phyloP scores from a whole-genome alignment of 345 rosid species.

The Eucalyptus sideroxylon region DNA sequence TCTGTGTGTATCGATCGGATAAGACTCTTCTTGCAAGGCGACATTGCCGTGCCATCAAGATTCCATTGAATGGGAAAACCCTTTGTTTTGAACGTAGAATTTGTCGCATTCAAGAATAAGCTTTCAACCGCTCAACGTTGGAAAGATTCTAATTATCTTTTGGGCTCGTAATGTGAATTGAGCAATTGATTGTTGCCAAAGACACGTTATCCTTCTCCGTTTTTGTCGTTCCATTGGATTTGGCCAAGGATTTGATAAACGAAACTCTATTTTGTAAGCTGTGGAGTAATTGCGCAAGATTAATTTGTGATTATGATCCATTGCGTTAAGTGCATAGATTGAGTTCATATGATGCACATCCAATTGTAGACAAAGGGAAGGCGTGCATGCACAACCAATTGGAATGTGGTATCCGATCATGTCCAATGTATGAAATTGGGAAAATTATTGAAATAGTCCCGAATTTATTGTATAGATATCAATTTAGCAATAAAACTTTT shows the following conservation, averaged over 20 bases:
- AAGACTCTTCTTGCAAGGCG: neutral
- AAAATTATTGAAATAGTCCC: neutral
- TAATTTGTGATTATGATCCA: neutral
- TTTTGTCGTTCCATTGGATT: neutral
- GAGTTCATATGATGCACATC: neutral
- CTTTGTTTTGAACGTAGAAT: neutral
- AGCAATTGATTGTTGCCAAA: neutral
- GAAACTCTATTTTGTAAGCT: neutral
- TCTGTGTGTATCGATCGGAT: neutral
- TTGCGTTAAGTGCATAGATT: neutral
- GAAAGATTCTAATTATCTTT: neutral
- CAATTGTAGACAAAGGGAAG: neutral
- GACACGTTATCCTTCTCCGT: neutral
- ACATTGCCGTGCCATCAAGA: neutral
- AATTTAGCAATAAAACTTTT: neutral
- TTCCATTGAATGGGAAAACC: neutral
- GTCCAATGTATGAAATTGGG: neutral
- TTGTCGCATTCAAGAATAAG: neutral
- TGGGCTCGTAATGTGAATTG: neutral
- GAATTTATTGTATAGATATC: neutral
- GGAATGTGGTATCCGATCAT: neutral
- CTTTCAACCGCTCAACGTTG: neutral
- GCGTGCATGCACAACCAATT: neutral
- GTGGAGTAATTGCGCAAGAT: neutral
- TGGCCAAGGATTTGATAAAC: neutral